Evolutionary conservation across 1,284 basidiomycete species (phyloP).

Genomic region (Mrakiaceae sp.): DNA sequence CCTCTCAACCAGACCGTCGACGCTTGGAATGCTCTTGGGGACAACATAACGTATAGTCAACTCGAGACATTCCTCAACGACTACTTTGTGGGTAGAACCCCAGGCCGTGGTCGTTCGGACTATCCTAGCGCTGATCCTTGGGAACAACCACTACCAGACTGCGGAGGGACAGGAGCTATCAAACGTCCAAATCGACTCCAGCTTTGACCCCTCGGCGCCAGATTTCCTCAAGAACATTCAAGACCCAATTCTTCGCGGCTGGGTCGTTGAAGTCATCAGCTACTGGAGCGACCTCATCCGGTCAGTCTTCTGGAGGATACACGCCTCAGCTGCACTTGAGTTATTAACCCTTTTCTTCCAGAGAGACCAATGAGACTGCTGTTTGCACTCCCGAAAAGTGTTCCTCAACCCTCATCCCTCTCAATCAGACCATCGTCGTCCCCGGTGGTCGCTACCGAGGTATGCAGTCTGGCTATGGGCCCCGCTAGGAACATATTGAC

Average conservation of each 20-base stretch:
- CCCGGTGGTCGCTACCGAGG: slow-evolving; percentile 62
- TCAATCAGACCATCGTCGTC: slow-evolving; percentile 81
- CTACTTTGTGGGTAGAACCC: slow-evolving; percentile 46
- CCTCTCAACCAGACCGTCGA: slow-evolving; percentile 52
- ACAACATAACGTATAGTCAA: slow-evolving; percentile 40
- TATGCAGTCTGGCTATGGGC: slow-evolving; percentile 37
- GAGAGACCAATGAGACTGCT: slow-evolving; percentile 53
- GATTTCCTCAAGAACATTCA: slow-evolving; percentile 54
- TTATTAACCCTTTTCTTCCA: slow-evolving; percentile 1
- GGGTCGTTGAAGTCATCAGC: slow-evolving; percentile 61
- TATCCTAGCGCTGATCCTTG: not conserved
- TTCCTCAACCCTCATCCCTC: slow-evolving; percentile 70
- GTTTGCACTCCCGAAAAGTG: slow-evolving; percentile 54
- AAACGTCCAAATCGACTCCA: slow-evolving; percentile 50
- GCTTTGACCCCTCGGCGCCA: slow-evolving; percentile 48
- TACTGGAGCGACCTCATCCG: slow-evolving; percentile 73
- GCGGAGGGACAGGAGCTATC: slow-evolving; percentile 78
- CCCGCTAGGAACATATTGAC: not conserved
- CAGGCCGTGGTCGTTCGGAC: not conserved
- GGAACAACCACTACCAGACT: slow-evolving; percentile 24
- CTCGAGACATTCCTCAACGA: slow-evolving; percentile 55
- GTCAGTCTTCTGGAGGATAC: slow-evolving; percentile 18
- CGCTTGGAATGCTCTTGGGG: slow-evolving; percentile 42
- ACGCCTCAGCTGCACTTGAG: slow-evolving; percentile 7
- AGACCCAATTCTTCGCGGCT: slow-evolving; percentile 59